Evolutionary conservation across 225 moss, liverwort and hornwort species (phyloP).

Genomic region (Sphagnum tenellum): DNA sequence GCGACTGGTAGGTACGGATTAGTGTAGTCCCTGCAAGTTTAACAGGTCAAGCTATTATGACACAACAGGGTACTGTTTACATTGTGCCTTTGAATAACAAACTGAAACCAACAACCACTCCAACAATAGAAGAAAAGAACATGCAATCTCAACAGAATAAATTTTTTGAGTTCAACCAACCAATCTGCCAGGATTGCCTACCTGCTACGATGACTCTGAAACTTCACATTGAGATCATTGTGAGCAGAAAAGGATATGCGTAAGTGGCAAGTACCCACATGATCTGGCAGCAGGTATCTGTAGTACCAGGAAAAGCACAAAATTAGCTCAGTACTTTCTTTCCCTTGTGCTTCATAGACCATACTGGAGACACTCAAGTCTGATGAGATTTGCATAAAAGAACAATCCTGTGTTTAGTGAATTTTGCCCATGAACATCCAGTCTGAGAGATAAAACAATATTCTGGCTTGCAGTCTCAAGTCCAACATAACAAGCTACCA

Average conservation of each 20-base stretch:
- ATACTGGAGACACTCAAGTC: no score
- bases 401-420: no score
- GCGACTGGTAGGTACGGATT: slow-evolving; percentile 96
- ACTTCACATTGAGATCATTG: slow-evolving; percentile 96
- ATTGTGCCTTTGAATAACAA: no score
- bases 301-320: background rate
- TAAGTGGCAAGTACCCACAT: slow-evolving; percentile 90
- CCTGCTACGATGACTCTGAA: slow-evolving; percentile 99
- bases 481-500: no score
- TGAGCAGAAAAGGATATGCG: slow-evolving; percentile 98
- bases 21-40: slow-evolving; percentile 68
- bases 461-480: no score
- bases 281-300: slow-evolving; percentile 91
- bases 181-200: slow-evolving; percentile 5
- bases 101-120: background rate
- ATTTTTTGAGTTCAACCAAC: no score
- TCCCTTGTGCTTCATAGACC: no score
- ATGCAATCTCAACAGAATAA: background rate
- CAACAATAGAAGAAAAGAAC: background rate
- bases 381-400: no score
- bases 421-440: no score
- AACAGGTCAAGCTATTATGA: no score
- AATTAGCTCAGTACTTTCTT: background rate
- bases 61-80: no score
- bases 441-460: no score